Conservation (phyloP, 2,329 filamentous ascomycete genomes). For the Mollisiaceae sp. region DNA sequence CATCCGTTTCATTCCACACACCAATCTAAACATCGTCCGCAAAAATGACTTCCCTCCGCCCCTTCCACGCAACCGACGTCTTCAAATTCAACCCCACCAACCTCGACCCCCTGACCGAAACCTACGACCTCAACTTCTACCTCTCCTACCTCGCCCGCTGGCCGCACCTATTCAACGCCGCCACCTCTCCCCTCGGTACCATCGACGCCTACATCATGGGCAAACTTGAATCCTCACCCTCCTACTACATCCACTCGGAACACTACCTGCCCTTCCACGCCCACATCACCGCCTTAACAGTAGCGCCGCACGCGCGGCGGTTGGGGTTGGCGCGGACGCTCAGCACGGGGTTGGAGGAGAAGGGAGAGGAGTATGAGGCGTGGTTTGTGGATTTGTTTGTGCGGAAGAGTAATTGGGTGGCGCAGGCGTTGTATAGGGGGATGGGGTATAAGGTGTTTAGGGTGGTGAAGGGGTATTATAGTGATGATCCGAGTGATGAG, state of each 20-base stretch:
- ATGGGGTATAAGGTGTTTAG: constrained; percentile 94
- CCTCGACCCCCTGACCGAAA: constrained; percentile 95
- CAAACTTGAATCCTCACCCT: constrained; percentile 82
- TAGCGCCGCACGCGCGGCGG: constrained; percentile 83
- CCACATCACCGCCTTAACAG: constrained; percentile 94
- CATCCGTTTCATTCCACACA: neutral
- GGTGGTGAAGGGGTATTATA: constrained; percentile 90
- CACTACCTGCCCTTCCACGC: constrained; percentile 99
- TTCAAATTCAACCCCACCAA: constrained; percentile 93
- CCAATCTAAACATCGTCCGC: neutral
- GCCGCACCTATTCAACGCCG: constrained; percentile 92
- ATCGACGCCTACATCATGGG: constrained; percentile 98
- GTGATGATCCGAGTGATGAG: constrained; percentile 72
- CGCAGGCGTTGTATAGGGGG: constrained; percentile 85
- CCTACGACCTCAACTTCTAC: constrained; percentile 95
- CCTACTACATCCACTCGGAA: constrained; percentile 54
- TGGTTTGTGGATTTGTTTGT: constrained; percentile 99
- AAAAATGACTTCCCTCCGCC: constrained; percentile 80
- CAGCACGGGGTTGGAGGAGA: constrained; percentile 79
- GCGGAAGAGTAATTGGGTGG: constrained; percentile 82
- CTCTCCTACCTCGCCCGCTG: constrained; percentile 94
- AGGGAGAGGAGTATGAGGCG: constrained; percentile 79
- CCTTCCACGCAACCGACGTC: constrained; percentile 83
- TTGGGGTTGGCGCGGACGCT: constrained; percentile 86
- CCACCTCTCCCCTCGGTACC: constrained; percentile 62